Percentiles rank a stretch among this genome's conserved stretches.
These are phyloP conservation scores for Celoporthe dispersa DNA, from an alignment of 2,329 filamentous ascomycete genomes.

Conservation along the genomic window DNA sequence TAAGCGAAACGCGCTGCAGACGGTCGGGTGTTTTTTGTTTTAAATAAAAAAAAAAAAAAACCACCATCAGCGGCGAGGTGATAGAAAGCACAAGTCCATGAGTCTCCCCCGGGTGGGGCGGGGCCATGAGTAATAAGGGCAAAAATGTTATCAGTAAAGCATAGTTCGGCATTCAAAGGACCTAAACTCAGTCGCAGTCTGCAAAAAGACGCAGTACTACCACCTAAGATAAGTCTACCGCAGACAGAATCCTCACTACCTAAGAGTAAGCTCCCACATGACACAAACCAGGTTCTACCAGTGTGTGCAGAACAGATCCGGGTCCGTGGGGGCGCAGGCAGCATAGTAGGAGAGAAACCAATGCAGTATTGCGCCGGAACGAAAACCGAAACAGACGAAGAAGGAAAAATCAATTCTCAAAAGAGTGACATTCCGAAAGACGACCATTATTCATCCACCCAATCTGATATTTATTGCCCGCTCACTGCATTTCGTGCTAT, in stretches of 20 bases:
- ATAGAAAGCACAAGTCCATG: background rate
- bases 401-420: background rate
- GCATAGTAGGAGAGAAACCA: background rate
- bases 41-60: no score
- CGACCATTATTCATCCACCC: slow-evolving; percentile 10
- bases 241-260: background rate
- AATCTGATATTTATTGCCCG: slow-evolving; percentile 5
- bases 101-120: no score
- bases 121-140: background rate
- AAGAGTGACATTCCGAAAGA: slow-evolving; percentile 19
- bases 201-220: slow-evolving; percentile 1
- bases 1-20: background rate
- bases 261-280: background rate
- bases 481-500: slow-evolving; percentile 15
- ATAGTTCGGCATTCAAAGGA: slow-evolving; percentile 16
- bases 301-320: background rate
- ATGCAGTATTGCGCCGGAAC: slow-evolving; percentile 3
- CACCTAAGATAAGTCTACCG: slow-evolving; percentile 3
- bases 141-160: slow-evolving; percentile 9
- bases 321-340: background rate
- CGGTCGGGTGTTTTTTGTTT: background rate
- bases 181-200: slow-evolving; percentile 11
- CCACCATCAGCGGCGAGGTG: no score
- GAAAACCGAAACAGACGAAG: background rate
- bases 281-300: no score